A percentile compares a stretch with the other conserved stretches of the same genome.
These are phyloP conservation scores for Trichosporon ovoides DNA, from an alignment of 1,284 basidiomycete species.

Conservation along the genomic window DNA sequence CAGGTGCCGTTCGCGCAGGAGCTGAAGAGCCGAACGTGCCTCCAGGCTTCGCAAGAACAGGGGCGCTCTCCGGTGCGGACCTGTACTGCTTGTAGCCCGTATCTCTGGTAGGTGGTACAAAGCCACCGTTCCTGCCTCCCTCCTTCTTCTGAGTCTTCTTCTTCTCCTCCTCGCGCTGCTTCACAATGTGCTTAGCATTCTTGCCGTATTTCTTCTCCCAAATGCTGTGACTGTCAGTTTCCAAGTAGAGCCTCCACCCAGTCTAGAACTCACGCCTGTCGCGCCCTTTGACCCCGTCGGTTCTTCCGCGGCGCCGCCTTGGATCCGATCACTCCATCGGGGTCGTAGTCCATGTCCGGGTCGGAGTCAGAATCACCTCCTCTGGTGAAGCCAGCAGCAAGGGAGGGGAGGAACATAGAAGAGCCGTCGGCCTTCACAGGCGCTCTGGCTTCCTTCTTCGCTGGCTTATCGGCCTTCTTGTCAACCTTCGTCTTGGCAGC, in stretches of 20 bases:
- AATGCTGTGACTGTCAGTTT: slow-evolving; percentile 58
- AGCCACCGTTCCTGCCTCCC: not conserved
- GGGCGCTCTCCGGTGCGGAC: not conserved
- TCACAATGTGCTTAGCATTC: slow-evolving; percentile 84
- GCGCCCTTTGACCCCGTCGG: slow-evolving; percentile 80
- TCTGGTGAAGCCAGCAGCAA: slow-evolving; percentile 70
- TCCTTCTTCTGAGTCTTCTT: slow-evolving; percentile 10
- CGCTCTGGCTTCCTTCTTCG: too few species aligned
- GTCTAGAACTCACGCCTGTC: slow-evolving; percentile 68
- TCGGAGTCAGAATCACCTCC: slow-evolving; percentile 72
- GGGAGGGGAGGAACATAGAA: slow-evolving; percentile 81
- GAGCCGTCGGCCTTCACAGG: slow-evolving; percentile 26
- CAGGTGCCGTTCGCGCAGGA: not conserved
- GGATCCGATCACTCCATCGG: slow-evolving; percentile 49
- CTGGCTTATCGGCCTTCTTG: slow-evolving; percentile 22
- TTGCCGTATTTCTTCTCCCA: slow-evolving; percentile 96
- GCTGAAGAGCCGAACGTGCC: not conserved
- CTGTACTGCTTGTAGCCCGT: not conserved
- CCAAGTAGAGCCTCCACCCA: too few species aligned
- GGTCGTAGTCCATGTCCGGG: slow-evolving; percentile 63
- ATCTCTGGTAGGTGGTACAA: not conserved
- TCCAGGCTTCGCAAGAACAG: not conserved
- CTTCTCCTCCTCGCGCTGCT: slow-evolving; percentile 48
- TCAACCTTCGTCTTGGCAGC: slow-evolving; percentile 14
- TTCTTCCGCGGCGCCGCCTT: slow-evolving; percentile 68